Base-by-base conservation (phyloP, 305 asterid genomes). In the Solanum hybrid region DNA sequence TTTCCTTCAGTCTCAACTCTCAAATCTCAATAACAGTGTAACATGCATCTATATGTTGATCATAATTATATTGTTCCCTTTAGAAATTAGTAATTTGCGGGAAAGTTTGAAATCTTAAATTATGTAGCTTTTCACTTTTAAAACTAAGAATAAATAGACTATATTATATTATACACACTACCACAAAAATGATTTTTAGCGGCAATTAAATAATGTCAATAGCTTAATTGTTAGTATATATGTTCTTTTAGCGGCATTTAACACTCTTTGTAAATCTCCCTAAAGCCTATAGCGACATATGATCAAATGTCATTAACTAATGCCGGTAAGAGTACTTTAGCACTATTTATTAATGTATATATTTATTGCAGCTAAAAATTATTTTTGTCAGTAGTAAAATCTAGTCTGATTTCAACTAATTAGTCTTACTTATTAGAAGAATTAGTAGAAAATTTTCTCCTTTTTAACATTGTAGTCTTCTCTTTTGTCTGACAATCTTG, bases 111-210 rank as follows among this genome's bases (percentile, higher is more conserved):
- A 11, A 79, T 36, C 33, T 79, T 51, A 16, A 51, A 14, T 51
- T 51, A 51, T 51, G 67, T 18, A 4, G 14, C n/a, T 51, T 51
- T 51, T 51, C 67, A 51, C 67, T 16, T 51, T 51, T 51, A 51
- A 51, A 51, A 51, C 67, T 16, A 51, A 51, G 67, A 51, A 51
- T 51, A 51, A 51, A 51, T 51, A 51, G 9, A 5, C 67, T 24
- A 77, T 29, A 76, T 18, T 76, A 33, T 57, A 18, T 57, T 2
- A 6, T 57, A 18, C 2, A 7, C 61, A 42, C 20, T 42, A 42
- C 0, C 18, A 12, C 1, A 46, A 0, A 46, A 46, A 51, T 51
- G 0, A 16, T 5, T 0, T 51, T 51, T 51, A 51, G n/a, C n/a
- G n/a, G n/a, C 8, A 51, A 51, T 51, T 16, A 51, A 51, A 5